Percentiles rank a stretch among this genome's conserved stretches.
Evolutionary conservation across 2,329 filamentous ascomycete genomes (phyloP).

Genomic region (Aurifilum marmelostoma): DNA sequence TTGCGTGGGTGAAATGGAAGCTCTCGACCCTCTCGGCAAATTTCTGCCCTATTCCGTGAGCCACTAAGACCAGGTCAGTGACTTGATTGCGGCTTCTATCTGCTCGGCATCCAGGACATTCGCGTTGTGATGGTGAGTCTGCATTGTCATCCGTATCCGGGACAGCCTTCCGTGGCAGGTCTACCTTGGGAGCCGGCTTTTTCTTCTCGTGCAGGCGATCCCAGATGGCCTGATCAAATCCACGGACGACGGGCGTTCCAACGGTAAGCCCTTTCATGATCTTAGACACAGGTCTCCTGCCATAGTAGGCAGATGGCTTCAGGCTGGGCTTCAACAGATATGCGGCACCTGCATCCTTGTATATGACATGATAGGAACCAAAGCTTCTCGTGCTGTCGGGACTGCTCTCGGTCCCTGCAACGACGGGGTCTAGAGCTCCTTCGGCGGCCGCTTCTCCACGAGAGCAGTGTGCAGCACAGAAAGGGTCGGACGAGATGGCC

Average conservation of each 20-base stretch:
- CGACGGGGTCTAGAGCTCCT: conserved; percentile 50
- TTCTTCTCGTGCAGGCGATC: conserved; percentile 66
- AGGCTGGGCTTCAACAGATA: conserved; percentile 86
- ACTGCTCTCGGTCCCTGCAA: conserved; percentile 41
- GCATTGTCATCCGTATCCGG: conserved; percentile 23
- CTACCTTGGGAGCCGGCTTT: conserved; percentile 33
- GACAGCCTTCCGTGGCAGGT: conserved; percentile 31
- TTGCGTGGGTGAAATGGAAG: conserved; percentile 95
- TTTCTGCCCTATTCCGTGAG: conserved; percentile 96
- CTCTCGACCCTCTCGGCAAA: conserved; percentile 92
- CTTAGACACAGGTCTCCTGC: conserved; percentile 77
- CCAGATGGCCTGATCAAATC: conserved; percentile 82
- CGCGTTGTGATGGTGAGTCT: conserved; percentile 28
- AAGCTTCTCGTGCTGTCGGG: conserved; percentile 58
- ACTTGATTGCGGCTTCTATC: conserved; percentile 70
- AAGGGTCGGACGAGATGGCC: conserved; percentile 56
- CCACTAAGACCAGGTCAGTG: conserved; percentile 85
- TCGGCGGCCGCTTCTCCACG: conserved; percentile 61
- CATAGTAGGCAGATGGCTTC: conserved; percentile 83
- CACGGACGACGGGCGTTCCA: conserved; percentile 84
- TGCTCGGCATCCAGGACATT: conserved; percentile 57
- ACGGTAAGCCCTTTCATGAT: conserved; percentile 83
- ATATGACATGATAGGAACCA: conserved; percentile 80
- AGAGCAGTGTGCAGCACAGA: conserved; percentile 63
- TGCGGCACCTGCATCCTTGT: conserved; percentile 75